phyloP scores from a whole-genome alignment of 495 filamentous ascomycete genomes.

The Margaritispora aquatica region DNA sequence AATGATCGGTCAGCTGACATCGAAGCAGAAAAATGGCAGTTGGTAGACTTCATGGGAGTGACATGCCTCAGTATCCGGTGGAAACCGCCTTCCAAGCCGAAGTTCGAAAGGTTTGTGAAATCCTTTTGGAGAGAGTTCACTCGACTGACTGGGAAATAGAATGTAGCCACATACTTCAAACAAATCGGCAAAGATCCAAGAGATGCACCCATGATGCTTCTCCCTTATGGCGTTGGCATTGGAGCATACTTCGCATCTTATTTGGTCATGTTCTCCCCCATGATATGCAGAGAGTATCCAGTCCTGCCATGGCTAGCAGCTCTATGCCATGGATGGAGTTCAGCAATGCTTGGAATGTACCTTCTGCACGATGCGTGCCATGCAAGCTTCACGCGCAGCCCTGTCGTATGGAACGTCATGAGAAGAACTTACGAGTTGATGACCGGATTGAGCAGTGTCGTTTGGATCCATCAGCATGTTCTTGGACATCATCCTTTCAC shows the following conservation, averaged over 20 bases:
- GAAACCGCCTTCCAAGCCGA: neutral
- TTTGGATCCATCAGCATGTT: conserved; percentile 5
- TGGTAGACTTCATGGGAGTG: neutral
- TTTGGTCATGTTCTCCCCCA: neutral
- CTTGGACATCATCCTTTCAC: conserved; percentile 5
- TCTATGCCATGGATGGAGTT: neutral
- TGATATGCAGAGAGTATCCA: neutral
- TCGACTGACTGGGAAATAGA: neutral
- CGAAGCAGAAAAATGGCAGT: neutral
- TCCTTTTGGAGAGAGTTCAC: neutral
- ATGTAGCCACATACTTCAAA: neutral
- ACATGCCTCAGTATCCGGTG: conserved; percentile 4
- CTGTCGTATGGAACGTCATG: conserved; percentile 1
- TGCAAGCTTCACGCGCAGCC: conserved; percentile 2
- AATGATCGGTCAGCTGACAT: neutral
- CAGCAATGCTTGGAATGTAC: conserved; percentile 2
- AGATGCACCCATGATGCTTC: neutral
- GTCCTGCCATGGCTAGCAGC: conserved; percentile 2
- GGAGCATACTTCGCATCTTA: neutral
- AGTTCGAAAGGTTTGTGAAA: neutral
- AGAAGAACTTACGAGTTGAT: conserved; percentile 3
- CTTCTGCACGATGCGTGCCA: neutral
- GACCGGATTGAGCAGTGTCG: conserved; percentile 4
- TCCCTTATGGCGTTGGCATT: neutral
- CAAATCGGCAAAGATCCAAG: conserved; percentile 1